phyloP scores from a whole-genome alignment of 164 flowering plant species.

The Dillenia suffruticosa region DNA sequence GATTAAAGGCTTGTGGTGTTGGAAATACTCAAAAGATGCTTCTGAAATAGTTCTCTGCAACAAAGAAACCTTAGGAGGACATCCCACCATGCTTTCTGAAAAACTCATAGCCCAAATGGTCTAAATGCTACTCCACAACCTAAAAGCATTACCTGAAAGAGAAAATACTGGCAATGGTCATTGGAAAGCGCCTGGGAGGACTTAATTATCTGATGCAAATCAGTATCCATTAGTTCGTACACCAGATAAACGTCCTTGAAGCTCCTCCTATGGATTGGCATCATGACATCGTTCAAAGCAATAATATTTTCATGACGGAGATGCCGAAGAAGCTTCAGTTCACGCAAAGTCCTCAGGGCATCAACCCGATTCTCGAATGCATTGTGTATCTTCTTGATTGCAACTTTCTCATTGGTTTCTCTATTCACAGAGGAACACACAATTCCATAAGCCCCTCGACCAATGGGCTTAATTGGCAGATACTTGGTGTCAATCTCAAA shows the following conservation, averaged over 20 bases:
- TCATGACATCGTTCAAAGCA: constrained; percentile 83
- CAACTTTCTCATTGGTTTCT: constrained; percentile 89
- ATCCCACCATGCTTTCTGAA: too few relatives aligned
- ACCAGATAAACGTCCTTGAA: constrained; percentile 92
- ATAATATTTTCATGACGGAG: constrained; percentile 86
- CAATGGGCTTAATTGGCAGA: constrained; percentile 88
- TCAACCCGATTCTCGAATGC: constrained; percentile 82
- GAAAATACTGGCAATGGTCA: constrained; percentile 89
- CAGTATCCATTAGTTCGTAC: constrained; percentile 96
- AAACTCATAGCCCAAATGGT: too few relatives aligned
- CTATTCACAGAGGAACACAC: constrained; percentile 88
- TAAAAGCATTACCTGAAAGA: constrained; percentile 62
- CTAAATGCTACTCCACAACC: too few relatives aligned
- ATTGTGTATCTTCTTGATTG: constrained; percentile 86
- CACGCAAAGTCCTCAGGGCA: constrained; percentile 85
- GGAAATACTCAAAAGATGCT: too few relatives aligned
- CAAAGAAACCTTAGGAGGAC: too few relatives aligned
- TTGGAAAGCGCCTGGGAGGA: constrained; percentile 78
- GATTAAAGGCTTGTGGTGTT: too few relatives aligned
- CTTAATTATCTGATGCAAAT: constrained; percentile 88
- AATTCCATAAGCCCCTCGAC: constrained; percentile 92
- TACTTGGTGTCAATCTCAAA: constrained; percentile 92
- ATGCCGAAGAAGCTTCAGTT: constrained; percentile 80
- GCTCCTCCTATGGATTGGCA: constrained; percentile 64
- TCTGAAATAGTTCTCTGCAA: too few relatives aligned